A percentile compares a stretch with the other conserved stretches of the same genome.
phyloP scores from a whole-genome alignment of 2,329 filamentous ascomycete species.

The Pestalotiopsis sp. region DNA sequence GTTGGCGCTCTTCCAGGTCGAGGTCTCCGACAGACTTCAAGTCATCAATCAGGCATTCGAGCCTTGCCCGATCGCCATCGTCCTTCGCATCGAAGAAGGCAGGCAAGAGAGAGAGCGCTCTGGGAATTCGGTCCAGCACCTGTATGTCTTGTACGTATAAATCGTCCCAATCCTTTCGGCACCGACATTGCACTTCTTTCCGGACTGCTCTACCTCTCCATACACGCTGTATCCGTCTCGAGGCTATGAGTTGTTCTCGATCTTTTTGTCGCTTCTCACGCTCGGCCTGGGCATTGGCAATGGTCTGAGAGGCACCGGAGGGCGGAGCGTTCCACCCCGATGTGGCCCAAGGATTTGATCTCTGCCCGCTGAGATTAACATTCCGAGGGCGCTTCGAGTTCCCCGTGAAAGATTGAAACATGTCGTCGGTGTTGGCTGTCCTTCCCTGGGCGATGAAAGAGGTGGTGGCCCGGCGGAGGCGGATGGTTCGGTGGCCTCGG shows the following conservation, averaged over 20 bases:
- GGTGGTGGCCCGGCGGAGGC: neutral
- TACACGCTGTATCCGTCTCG: conserved; percentile 71
- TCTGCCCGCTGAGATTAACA: conserved; percentile 88
- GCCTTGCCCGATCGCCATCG: conserved; percentile 49
- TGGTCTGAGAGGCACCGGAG: conserved; percentile 71
- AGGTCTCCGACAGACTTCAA: conserved; percentile 23
- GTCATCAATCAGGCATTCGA: conserved; percentile 48
- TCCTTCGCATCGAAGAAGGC: conserved; percentile 48
- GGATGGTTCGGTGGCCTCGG: neutral
- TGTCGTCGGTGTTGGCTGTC: conserved; percentile 36
- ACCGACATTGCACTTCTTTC: conserved; percentile 54
- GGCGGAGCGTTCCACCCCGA: conserved; percentile 59
- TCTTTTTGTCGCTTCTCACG: conserved; percentile 79
- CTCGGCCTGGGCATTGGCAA: conserved; percentile 86
- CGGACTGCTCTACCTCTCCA: conserved; percentile 80
- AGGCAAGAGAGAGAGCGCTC: conserved; percentile 50
- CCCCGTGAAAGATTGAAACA: conserved; percentile 94
- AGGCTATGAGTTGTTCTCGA: conserved; percentile 73
- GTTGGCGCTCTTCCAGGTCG: conserved; percentile 12
- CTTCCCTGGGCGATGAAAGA: neutral
- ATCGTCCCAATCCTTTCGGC: conserved; percentile 65
- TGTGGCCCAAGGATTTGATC: conserved; percentile 74
- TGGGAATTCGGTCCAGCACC: conserved; percentile 35
- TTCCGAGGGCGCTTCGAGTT: conserved; percentile 83
- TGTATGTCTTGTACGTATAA: conserved; percentile 41